phyloP scores from a whole-genome alignment of 805 yeast genomes.

The Huiozyma naganishii region DNA sequence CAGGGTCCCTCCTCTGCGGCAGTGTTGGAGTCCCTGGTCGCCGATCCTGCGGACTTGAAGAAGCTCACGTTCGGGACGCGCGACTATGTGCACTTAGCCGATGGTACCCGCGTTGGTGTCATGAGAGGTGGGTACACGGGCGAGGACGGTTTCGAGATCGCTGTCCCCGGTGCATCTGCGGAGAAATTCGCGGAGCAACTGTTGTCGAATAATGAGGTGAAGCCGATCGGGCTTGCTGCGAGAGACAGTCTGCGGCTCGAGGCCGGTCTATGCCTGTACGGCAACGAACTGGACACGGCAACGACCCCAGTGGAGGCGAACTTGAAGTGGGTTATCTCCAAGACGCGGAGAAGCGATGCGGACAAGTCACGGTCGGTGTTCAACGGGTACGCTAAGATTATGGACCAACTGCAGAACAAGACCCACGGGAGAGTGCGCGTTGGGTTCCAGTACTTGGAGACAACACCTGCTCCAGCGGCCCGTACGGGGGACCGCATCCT shows the following conservation, averaged over 20 bases:
- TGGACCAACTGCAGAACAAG: slow-evolving; percentile 62
- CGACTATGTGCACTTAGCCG: slow-evolving; percentile 28
- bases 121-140: slow-evolving; percentile 97
- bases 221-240: slow-evolving; percentile 95
- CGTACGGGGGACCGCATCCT: slow-evolving; percentile 66
- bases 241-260: slow-evolving; percentile 91
- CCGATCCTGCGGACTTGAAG: slow-evolving; percentile 32
- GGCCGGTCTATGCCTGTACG: slow-evolving; percentile 97
- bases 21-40: slow-evolving; percentile 53
- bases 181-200: slow-evolving; percentile 51
- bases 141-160: slow-evolving; percentile 93
- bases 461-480: slow-evolving; percentile 96
- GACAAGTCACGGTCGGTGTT: slow-evolving; percentile 34
- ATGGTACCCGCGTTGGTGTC: slow-evolving; percentile 48
- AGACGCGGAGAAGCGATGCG: slow-evolving; percentile 47
- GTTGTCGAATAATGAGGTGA: slow-evolving; percentile 46
- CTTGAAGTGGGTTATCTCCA: slow-evolving; percentile 81
- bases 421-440: slow-evolving; percentile 50
- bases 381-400: slow-evolving; percentile 66
- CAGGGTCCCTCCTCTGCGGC: slow-evolving; percentile 87
- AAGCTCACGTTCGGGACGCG: slow-evolving; percentile 66
- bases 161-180: slow-evolving; percentile 55
- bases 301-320: slow-evolving; percentile 85
- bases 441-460: slow-evolving; percentile 49
- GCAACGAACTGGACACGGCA: slow-evolving; percentile 73